phyloP scores from a whole-genome alignment of 1,284 basidiomycete species.

The Porodaedalea pini region DNA sequence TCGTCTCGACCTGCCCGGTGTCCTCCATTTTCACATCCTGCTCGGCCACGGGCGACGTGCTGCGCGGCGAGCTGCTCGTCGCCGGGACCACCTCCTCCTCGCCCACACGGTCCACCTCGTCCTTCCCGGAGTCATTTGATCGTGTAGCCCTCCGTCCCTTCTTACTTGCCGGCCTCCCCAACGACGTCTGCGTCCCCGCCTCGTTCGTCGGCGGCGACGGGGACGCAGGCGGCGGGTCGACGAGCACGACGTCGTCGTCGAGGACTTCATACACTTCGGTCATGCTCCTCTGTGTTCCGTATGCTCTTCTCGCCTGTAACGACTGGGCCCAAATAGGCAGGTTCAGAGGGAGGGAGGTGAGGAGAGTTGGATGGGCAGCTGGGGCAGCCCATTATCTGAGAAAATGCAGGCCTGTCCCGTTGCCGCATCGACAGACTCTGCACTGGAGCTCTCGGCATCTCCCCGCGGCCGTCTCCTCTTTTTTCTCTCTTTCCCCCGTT shows the following conservation, averaged over 20 bases:
- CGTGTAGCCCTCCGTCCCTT: no score
- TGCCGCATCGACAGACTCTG: neutral
- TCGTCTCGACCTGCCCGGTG: neutral
- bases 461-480: neutral
- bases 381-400: neutral
- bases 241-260: conserved; percentile 6
- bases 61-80: neutral
- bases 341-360: neutral
- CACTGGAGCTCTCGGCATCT: neutral
- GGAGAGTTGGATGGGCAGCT: neutral
- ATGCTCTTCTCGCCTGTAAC: neutral
- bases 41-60: neutral
- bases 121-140: neutral
- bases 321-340: neutral
- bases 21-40: conserved; percentile 1
- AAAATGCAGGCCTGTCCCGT: neutral
- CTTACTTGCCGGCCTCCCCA: neutral
- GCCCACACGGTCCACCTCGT: neutral
- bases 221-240: neutral
- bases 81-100: neutral
- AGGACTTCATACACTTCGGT: neutral
- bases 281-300: neutral
- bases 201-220: neutral
- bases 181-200: neutral
- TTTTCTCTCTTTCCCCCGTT: neutral